Evolutionary conservation across 1,284 basidiomycete species (phyloP).

Genomic region (Cutaneotrichosporon sp.): DNA sequence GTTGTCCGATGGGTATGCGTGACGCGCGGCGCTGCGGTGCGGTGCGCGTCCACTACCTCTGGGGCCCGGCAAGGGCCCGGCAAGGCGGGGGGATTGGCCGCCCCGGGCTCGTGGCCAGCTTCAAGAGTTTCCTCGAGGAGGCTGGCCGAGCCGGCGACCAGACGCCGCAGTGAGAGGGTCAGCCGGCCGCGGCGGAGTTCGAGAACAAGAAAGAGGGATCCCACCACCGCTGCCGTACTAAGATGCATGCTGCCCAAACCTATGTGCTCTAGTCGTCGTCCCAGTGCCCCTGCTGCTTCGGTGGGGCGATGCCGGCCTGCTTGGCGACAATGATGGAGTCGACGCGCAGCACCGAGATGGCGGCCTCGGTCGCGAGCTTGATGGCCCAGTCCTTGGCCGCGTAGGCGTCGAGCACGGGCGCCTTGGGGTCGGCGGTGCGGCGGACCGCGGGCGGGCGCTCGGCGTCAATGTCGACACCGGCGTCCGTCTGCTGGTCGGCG

Average conservation of each 20-base stretch:
- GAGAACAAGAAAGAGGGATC: too few relatives aligned
- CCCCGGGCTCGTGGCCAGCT: too few relatives aligned
- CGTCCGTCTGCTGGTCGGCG: conserved; percentile 59
- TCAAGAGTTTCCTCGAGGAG: too few relatives aligned
- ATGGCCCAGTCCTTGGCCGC: conserved; percentile 55
- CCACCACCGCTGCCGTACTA: conserved; percentile 1
- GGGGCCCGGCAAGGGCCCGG: too few relatives aligned
- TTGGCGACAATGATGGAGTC: conserved; percentile 99
- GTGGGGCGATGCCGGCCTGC: conserved; percentile 67
- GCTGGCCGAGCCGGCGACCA: too few relatives aligned
- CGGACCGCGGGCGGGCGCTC: conserved; percentile 36
- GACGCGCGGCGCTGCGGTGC: too few relatives aligned
- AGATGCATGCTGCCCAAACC: conserved; percentile 8
- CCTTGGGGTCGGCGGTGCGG: conserved; percentile 21
- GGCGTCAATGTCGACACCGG: conserved; percentile 88
- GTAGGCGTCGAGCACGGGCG: conserved; percentile 43
- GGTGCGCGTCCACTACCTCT: too few relatives aligned
- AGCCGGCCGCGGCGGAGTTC: too few relatives aligned
- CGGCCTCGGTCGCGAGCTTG: conserved; percentile 74
- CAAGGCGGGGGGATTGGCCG: too few relatives aligned
- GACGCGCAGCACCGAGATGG: conserved; percentile 88
- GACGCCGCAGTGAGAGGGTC: too few relatives aligned
- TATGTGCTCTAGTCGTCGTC: conserved; percentile 51
- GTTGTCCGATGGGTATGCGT: too few relatives aligned
- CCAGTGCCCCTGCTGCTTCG: conserved; percentile 56